Percentiles rank a stretch among this genome's conserved stretches.
Evolutionary conservation across 768 basidiomycete species (phyloP).

Genomic region (Floccularia luteovirens): DNA sequence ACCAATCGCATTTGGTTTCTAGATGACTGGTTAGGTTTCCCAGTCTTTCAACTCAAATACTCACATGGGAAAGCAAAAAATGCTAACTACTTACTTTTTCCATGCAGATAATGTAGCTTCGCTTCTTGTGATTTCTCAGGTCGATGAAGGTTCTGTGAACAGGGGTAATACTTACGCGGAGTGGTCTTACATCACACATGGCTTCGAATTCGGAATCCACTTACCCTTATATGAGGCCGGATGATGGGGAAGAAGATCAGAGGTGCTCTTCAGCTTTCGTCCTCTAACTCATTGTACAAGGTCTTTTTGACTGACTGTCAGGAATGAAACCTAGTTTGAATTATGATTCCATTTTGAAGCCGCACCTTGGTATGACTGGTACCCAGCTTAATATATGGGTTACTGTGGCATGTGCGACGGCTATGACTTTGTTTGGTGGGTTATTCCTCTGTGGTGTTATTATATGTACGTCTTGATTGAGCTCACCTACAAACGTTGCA

Average conservation of each 20-base stretch:
- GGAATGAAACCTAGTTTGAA: neutral
- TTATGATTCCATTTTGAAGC: slow-evolving; percentile 10
- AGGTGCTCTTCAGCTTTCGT: neutral
- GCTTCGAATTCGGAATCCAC: slow-evolving; percentile 10
- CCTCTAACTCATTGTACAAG: slow-evolving; percentile 1
- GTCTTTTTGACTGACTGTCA: neutral
- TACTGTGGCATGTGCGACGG: slow-evolving; percentile 41
- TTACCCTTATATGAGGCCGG: slow-evolving; percentile 13
- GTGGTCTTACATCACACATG: too few relatives aligned
- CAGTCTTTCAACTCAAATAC: too few relatives aligned
- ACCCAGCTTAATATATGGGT: slow-evolving; percentile 37
- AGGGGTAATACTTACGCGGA: too few relatives aligned
- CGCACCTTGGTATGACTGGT: slow-evolving; percentile 38
- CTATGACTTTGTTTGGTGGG: slow-evolving; percentile 43
- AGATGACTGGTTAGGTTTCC: too few relatives aligned
- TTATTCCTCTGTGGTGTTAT: too few relatives aligned
- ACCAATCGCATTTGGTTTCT: too few relatives aligned
- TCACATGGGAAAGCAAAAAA: too few relatives aligned
- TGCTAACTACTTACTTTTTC: too few relatives aligned
- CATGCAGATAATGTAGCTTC: too few relatives aligned
- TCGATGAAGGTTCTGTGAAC: too few relatives aligned
- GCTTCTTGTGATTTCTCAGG: too few relatives aligned
- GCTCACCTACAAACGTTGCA: slow-evolving; percentile 6
- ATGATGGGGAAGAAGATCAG: slow-evolving; percentile 5
- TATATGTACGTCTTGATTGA: neutral